Evolutionary conservation across 1,284 basidiomycete genomes (phyloP), one percentile per base, ranked within the genome.

Genomic region (Rhodotorula sp.): DNA sequence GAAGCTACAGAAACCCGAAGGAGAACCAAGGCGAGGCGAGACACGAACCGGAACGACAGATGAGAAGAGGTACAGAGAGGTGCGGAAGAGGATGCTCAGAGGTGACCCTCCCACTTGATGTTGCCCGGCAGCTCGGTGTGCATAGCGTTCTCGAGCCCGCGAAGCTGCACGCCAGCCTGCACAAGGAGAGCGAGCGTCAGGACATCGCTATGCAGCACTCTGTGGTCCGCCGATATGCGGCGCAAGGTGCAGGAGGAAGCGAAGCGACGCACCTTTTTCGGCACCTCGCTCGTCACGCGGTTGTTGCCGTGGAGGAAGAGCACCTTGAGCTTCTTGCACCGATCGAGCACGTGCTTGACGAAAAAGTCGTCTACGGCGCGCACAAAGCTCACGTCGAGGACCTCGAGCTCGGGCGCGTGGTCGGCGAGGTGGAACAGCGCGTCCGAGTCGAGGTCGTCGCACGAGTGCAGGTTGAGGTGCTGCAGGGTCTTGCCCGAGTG

Each of bases 321-420:
- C 59, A 68, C 73, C 65, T 77, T 71, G 27, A 82, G 46, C 53
- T 64, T 73, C 7, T 63, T 64, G n/a, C 79, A 65, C 16, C 73
- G 70, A 23, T 90, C 88, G 74, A 93, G 80, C 77, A 93, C 82
- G 27, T 82, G 85, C 80, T 91, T 90, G 71, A 98, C 81, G 3
- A 91, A 84, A 78, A 90, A 93, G 80, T 99, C 91, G 75, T 95
- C 90, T 46, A 92, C 85, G 50, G 87, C 86, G 55, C 96, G 84
- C 75, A 94, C 95, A 86, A 92, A 99, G 2, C 93, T 90, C 10
- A 97, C 81, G 78, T 99, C 92, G 49, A 98, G 78, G 78, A 83
- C 85, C 73, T 81, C 83, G 75, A 97, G 78, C 41, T 85, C 81
- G 7, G 78, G 80, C 25, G 86, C 87, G 1, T 78, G 77, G 50